phyloP scores from a whole-genome alignment of 1,284 basidiomycete genomes.

The Ustanciosporium gigantosporum region DNA sequence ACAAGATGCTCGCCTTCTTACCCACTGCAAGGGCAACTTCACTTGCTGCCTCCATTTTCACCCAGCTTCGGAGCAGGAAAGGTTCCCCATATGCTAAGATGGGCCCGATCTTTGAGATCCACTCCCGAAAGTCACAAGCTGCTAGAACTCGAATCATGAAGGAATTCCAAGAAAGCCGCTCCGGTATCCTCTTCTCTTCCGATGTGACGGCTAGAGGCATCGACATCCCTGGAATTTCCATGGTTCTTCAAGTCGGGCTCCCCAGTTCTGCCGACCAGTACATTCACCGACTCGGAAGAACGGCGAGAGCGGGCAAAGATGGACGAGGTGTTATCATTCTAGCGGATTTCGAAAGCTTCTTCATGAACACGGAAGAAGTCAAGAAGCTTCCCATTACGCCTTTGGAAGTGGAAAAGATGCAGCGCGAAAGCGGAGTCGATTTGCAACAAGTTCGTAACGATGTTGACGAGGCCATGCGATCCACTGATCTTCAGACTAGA shows the following conservation, averaged over 20 bases:
- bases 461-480: conserved; percentile 51
- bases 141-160: conserved; percentile 37
- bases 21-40: conserved; percentile 72
- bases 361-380: conserved; percentile 65
- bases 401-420: conserved; percentile 10
- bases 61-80: conserved; percentile 12
- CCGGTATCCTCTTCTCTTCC: conserved; percentile 77
- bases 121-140: conserved; percentile 44
- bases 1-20: conserved; percentile 65
- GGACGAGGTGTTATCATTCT: conserved; percentile 69
- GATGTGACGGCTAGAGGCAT: conserved; percentile 90
- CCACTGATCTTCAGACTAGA: conserved; percentile 30
- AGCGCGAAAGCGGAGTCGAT: conserved; percentile 5
- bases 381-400: conserved; percentile 60
- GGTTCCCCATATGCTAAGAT: conserved; percentile 10
- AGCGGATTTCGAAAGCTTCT: conserved; percentile 66
- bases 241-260: conserved; percentile 68
- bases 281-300: conserved; percentile 65
- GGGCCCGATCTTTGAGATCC: conserved; percentile 40
- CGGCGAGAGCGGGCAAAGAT: conserved; percentile 65
- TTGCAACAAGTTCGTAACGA: conserved; percentile 2
- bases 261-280: conserved; percentile 49
- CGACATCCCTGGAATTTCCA: conserved; percentile 61
- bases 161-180: conserved; percentile 65
- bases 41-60: conserved; percentile 64